These are phyloP conservation scores for Magnolia kwangsiensis DNA, from an alignment of 164 flowering plant species.

Conservation along the genomic window DNA sequence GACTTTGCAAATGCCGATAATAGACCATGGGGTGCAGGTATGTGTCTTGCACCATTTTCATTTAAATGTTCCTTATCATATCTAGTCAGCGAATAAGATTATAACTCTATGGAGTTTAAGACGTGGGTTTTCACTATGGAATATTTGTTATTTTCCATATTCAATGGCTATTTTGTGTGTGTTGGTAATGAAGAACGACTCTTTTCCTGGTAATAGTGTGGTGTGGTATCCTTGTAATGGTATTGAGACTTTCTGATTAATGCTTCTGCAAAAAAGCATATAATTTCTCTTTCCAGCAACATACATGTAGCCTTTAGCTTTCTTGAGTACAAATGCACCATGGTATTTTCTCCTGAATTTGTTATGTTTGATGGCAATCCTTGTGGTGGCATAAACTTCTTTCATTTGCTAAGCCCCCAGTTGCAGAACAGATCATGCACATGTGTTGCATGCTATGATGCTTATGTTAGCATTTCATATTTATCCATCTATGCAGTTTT, in stretches of 20 bases:
- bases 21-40: constrained; percentile 80
- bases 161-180: no score
- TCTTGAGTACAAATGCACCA: background rate
- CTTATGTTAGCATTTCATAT: background rate
- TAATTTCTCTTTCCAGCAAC: background rate
- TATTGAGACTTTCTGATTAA: background rate
- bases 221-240: background rate
- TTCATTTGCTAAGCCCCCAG: background rate
- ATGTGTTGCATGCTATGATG: background rate
- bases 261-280: background rate
- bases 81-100: background rate
- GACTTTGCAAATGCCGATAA: constrained; percentile 55
- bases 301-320: background rate
- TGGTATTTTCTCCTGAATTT: background rate
- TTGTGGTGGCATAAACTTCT: background rate
- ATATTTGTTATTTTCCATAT: background rate
- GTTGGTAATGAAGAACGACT: no score
- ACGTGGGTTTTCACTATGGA: background rate
- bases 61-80: background rate
- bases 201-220: no score
- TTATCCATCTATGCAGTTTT: background rate
- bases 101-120: background rate
- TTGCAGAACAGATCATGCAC: background rate
- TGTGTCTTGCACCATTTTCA: background rate
- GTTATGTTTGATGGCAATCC: background rate